These are phyloP conservation scores for Ophiostoma fasciatum DNA, from an alignment of 2,329 filamentous ascomycete genomes.

Conservation along the genomic window DNA sequence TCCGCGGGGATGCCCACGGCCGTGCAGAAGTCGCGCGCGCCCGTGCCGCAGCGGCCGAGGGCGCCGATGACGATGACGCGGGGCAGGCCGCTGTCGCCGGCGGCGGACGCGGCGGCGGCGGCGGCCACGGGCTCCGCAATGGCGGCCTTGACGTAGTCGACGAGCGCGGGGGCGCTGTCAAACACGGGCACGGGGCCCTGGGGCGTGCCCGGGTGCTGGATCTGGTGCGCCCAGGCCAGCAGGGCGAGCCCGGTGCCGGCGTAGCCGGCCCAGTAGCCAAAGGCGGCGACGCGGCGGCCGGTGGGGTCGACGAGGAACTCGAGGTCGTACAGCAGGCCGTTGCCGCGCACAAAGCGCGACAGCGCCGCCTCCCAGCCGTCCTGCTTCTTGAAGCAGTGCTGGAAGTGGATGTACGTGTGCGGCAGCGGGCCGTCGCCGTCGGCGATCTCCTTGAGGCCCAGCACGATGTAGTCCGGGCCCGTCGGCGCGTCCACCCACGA, in stretches of 20 bases:
- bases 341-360: conserved; percentile 61
- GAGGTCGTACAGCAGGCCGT: conserved; percentile 67
- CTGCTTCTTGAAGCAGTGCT: conserved; percentile 60
- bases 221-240: conserved; percentile 72
- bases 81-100: too few species aligned
- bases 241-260: conserved; percentile 59
- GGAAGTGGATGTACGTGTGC: conserved; percentile 57
- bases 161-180: conserved; percentile 37
- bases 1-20: conserved; percentile 57
- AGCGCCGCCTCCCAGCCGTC: conserved; percentile 66
- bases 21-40: conserved; percentile 66
- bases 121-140: conserved; percentile 50
- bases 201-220: conserved; percentile 34
- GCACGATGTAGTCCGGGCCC: conserved; percentile 55
- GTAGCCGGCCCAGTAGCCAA: conserved; percentile 64
- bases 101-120: too few species aligned
- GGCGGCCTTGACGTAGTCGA: conserved; percentile 57
- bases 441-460: conserved; percentile 66
- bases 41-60: conserved; percentile 68
- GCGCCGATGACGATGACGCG: conserved; percentile 74
- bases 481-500: conserved; percentile 53
- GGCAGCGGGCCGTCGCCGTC: conserved; percentile 56
- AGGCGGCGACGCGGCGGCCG: conserved; percentile 57
- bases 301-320: conserved; percentile 64
- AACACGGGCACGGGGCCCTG: conserved; percentile 5